Percentiles rank a stretch among this genome's conserved stretches.
These are phyloP conservation scores for Kingdonia uniflora DNA, from an alignment of 164 flowering plant species.

Conservation along the genomic window DNA sequence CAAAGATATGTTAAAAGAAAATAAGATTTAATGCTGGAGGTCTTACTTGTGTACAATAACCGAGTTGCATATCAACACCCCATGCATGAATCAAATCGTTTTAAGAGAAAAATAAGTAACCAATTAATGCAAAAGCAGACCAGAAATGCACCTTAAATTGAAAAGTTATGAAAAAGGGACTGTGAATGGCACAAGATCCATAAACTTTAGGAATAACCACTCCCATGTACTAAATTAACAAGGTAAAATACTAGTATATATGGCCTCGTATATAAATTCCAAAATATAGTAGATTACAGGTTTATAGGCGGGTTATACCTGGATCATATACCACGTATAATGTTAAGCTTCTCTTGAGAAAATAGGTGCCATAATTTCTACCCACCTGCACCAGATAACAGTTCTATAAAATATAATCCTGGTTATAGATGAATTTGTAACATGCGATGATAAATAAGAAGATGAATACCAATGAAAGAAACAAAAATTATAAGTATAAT, in stretches of 20 bases:
- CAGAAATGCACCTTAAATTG: background rate
- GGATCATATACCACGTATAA: constrained; percentile 90
- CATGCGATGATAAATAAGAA: too few relatives aligned
- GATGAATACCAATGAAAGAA: too few relatives aligned
- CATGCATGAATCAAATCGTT: constrained; percentile 96
- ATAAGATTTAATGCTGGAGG: background rate
- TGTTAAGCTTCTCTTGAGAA: constrained; percentile 85
- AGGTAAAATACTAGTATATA: too few relatives aligned
- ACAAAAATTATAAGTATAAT: too few relatives aligned
- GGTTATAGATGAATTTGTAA: too few relatives aligned
- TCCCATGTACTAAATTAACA: too few relatives aligned
- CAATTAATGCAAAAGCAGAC: too few relatives aligned
- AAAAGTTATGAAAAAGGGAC: background rate
- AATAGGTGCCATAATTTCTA: constrained; percentile 98
- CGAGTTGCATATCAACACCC: constrained; percentile 86
- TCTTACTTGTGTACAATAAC: constrained; percentile 84
- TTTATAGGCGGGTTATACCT: constrained; percentile 31
- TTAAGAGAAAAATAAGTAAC: constrained; percentile 23
- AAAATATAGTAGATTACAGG: too few relatives aligned
- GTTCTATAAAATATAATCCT: background rate
- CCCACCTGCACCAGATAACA: constrained; percentile 57
- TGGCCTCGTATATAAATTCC: too few relatives aligned
- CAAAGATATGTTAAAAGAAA: background rate
- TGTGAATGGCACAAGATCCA: background rate
- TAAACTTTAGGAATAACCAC: too few relatives aligned